Base-by-base conservation (phyloP, 1,284 basidiomycete species). In the Puccinia polysora region DNA sequence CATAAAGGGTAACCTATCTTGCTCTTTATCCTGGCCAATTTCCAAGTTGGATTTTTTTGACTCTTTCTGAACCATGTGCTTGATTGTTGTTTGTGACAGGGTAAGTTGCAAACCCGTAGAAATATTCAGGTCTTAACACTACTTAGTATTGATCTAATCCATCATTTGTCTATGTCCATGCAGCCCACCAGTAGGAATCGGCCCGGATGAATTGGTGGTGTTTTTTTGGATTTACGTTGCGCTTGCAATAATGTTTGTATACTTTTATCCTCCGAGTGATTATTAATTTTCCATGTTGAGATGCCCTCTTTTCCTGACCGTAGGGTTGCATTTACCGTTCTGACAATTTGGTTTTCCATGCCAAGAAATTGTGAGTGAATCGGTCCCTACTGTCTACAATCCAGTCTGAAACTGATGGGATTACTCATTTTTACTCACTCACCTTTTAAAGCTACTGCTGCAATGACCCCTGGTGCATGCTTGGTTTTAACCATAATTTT, bases 311-410 rank as follows among this genome's bases (percentile, higher is more conserved):
- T 7, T 12, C 15, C 15, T 23, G 12, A 4, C 34, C 34, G 30
- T 32, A 67, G 64, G 25, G 64, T 67, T 56, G 49, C 64, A 25
- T 53, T 53, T 25, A 53, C 64, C 15, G 64, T 67, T 12, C 28
- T 67, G 15, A 67, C 64, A n/a, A 67, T 67, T 25, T 67, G 64
- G 64, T 67, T 67, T 67, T 56, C 52, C 30, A 53, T 36, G 15
- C 64, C 64, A n/a, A 67, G 64, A 55, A 55, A 67, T 67, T 52
- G 64, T 67, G 4, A 67, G 64, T 53, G 20, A 32, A 18, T 15
- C 23, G 25, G 15, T 36, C 4, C 3, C 23, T 64, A 32, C 28
- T 8, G 36, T 14, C 20, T 14, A 30, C 20, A 40, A 4, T 38
- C 2, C 20, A 6, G 18, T 15, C 2, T n/a, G 14, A 38, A 59